Base-by-base conservation (phyloP, 306 rosid species). In the Vigna reflexopilosa region DNA sequence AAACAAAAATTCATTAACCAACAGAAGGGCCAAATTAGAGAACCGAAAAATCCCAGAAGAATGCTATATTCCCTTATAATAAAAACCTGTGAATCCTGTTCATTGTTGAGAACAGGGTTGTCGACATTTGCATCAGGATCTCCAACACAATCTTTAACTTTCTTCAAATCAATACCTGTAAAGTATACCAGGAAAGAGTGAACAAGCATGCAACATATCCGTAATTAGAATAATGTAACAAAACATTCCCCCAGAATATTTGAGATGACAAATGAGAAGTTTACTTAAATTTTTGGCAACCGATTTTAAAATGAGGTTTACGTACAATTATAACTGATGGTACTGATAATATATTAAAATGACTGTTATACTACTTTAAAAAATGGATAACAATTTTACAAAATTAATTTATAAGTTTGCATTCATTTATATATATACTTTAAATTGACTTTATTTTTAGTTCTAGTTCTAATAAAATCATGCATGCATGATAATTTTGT, bases 71-170 rank as follows among this genome's bases (percentile, higher is more conserved):
- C 51, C 56, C 63, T 44, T 8, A 59, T 19, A 66, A 71, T 52
- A 73, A 81, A 51, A 83, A 95, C 98, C 98, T 95, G 98, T 70
- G 89, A 83, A 81, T 86, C 97, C 83, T 95, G 98, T 80, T 92
- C 98, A 6, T 90, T 86, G 82, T 86, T 91, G 40, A 95, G 93
- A 79, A 95, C 76, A 45, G 92, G 75, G 67, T 91, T 95, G 6
- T 85, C 97, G 57, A 51, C 87, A 82, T 92, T 87, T 6, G 96
- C 93, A 7, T 6, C 10, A 26, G 91, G 83, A 78, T 95, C 85
- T 62, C 98, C 98, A 70, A 91, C 71, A 77, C 98, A 95, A 14
- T 79, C 80, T 83, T 85, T 81, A 81, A 95, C 83, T 88, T 92
- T 88, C 72, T 87, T 83, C 66, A 87, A 73, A 83, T 92, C 97